Conservation (phyloP, 108 stramenopile species). For the Ochromonas danica region DNA sequence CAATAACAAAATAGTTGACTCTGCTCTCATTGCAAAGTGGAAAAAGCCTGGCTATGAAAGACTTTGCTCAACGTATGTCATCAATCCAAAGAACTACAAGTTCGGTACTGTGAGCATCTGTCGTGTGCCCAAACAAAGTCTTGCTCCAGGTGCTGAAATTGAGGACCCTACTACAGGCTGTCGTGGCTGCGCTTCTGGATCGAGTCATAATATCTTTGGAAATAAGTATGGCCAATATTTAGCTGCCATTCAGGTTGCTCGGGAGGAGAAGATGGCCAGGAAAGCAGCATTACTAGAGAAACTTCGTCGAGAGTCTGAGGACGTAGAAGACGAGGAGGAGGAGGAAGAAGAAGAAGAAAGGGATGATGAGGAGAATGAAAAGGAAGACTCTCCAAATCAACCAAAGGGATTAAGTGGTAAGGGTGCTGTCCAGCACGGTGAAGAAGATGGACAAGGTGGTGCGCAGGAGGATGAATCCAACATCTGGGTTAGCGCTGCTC, state of each 20-base stretch:
- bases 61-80: slow-evolving; percentile 96
- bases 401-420: no score
- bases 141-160: slow-evolving; percentile 57
- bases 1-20: slow-evolving; percentile 87
- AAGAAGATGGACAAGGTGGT: not conserved
- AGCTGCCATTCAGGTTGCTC: slow-evolving; percentile 91
- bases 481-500: not conserved
- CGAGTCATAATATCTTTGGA: slow-evolving; percentile 93
- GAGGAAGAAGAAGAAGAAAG: slow-evolving; percentile 21
- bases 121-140: slow-evolving; percentile 62
- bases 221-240: slow-evolving; percentile 99
- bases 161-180: slow-evolving; percentile 92
- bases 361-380: slow-evolving; percentile 9
- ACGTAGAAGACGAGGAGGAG: slow-evolving; percentile 1
- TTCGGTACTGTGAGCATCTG: slow-evolving; percentile 97
- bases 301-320: not conserved
- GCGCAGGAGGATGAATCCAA: not conserved
- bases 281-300: no score
- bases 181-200: slow-evolving; percentile 91
- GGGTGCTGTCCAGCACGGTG: no score
- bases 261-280: slow-evolving; percentile 63
- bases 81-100: slow-evolving; percentile 96
- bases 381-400: no score
- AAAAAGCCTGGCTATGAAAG: slow-evolving; percentile 98
- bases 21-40: slow-evolving; percentile 97